These are phyloP conservation scores for Hypoxylon subgilvum DNA, from an alignment of 495 filamentous ascomycete genomes.

Conservation along the genomic window DNA sequence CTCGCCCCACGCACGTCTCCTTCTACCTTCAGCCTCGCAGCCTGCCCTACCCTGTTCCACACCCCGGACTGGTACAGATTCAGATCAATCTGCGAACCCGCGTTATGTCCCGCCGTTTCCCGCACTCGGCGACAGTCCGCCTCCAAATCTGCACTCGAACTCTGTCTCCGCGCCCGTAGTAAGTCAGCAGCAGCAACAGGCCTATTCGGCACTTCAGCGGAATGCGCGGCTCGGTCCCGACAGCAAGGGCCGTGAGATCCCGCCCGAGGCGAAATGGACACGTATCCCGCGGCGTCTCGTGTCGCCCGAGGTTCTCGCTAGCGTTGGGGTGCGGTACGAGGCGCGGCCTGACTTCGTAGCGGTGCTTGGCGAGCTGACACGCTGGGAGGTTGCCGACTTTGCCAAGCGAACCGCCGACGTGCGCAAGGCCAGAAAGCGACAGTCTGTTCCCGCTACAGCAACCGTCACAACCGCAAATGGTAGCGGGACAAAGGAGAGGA, in stretches of 20 bases:
- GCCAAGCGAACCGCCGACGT: slow-evolving; percentile 62
- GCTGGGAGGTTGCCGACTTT: slow-evolving; percentile 65
- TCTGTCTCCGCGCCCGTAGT: slow-evolving; percentile 2
- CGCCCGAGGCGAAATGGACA: slow-evolving; percentile 72
- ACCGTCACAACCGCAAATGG: slow-evolving; percentile 2
- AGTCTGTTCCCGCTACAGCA: neutral
- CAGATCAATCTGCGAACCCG: slow-evolving; percentile 22
- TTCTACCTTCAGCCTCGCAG: slow-evolving; percentile 40
- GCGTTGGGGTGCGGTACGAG: slow-evolving; percentile 70
- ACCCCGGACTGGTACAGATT: neutral
- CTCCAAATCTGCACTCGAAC: slow-evolving; percentile 10
- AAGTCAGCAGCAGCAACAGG: slow-evolving; percentile 19
- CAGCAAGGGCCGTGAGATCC: slow-evolving; percentile 63
- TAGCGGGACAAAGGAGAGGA: slow-evolving; percentile 14
- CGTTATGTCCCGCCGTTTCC: slow-evolving; percentile 43
- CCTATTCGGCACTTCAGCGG: slow-evolving; percentile 3
- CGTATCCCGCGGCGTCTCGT: slow-evolving; percentile 69
- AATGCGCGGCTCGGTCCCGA: slow-evolving; percentile 53
- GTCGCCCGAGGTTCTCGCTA: slow-evolving; percentile 69
- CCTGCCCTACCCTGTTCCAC: slow-evolving; percentile 27
- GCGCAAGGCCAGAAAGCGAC: slow-evolving; percentile 48
- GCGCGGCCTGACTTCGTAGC: slow-evolving; percentile 71
- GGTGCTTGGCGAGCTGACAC: slow-evolving; percentile 65
- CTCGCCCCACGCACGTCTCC: slow-evolving; percentile 13
- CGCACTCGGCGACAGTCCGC: slow-evolving; percentile 22